phyloP scores from a whole-genome alignment of 2,329 filamentous ascomycete genomes.

The Ciborinia camelliae region DNA sequence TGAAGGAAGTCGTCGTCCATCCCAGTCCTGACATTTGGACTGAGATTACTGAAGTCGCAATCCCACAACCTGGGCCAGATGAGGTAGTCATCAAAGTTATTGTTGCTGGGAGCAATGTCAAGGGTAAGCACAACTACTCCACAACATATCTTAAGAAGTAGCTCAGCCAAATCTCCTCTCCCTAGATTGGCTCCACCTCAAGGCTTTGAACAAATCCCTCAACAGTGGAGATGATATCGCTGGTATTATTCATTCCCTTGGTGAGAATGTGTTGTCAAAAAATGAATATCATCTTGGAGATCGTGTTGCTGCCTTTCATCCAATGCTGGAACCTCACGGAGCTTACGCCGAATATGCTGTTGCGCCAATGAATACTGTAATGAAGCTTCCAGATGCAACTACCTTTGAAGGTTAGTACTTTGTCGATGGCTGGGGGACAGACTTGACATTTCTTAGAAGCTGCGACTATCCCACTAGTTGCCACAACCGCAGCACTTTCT shows the following conservation, averaged over 20 bases:
- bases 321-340: slow-evolving; percentile 49
- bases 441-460: slow-evolving; percentile 31
- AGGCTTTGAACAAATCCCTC: slow-evolving; percentile 16
- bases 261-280: slow-evolving; percentile 41
- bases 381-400: slow-evolving; percentile 36
- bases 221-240: slow-evolving; percentile 36
- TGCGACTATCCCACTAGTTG: slow-evolving; percentile 43
- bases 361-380: slow-evolving; percentile 51
- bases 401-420: slow-evolving; percentile 24
- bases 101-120: slow-evolving; percentile 28
- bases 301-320: slow-evolving; percentile 46
- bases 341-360: slow-evolving; percentile 59
- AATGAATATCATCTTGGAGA: slow-evolving; percentile 42
- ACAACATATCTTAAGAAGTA: background rate
- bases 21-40: slow-evolving; percentile 22
- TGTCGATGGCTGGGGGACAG: slow-evolving; percentile 42
- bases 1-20: slow-evolving; percentile 31
- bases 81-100: slow-evolving; percentile 32
- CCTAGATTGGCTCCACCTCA: slow-evolving; percentile 16
- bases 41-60: slow-evolving; percentile 26
- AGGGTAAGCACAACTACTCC: slow-evolving; percentile 7
- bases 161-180: background rate
- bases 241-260: slow-evolving; percentile 46
- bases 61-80: slow-evolving; percentile 26
- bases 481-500: slow-evolving; percentile 42